A percentile compares a stretch with the other conserved stretches of the same genome.
These are phyloP conservation scores for Boletus smithii DNA, from an alignment of 1,284 basidiomycete genomes.

Conservation along the genomic window DNA sequence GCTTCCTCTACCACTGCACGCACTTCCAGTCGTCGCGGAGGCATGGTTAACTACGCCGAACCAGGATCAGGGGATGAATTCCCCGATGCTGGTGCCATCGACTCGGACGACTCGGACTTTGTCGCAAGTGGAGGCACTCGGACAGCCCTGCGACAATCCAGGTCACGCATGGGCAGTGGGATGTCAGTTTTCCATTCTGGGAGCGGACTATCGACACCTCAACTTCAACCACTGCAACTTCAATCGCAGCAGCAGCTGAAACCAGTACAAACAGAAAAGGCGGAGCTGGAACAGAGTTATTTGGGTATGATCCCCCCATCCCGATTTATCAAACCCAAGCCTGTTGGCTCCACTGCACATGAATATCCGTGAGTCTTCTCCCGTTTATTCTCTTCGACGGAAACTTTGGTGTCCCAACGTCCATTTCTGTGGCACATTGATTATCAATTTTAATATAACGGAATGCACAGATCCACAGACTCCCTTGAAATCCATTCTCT, in stretches of 20 bases:
- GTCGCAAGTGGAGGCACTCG: constrained; percentile 50
- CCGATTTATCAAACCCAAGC: constrained; percentile 67
- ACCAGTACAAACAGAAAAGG: constrained; percentile 39
- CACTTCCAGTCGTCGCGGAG: constrained; percentile 53
- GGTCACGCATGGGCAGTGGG: constrained; percentile 38
- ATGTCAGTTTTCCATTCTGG: constrained; percentile 36
- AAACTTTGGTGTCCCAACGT: constrained; percentile 11
- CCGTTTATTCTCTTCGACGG: constrained; percentile 11
- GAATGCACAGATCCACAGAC: constrained; percentile 54
- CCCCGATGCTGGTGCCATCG: constrained; percentile 72
- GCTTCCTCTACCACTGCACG: constrained; percentile 40
- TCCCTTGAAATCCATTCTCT: constrained; percentile 63
- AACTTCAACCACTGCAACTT: constrained; percentile 29
- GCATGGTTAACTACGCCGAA: constrained; percentile 84
- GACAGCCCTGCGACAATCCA: constrained; percentile 41
- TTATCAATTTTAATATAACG: constrained; percentile 17
- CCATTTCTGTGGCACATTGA: constrained; percentile 20
- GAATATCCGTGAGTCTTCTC: constrained; percentile 61
- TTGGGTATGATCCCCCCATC: constrained; percentile 83
- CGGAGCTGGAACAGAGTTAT: constrained; percentile 82
- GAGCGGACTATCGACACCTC: constrained; percentile 33
- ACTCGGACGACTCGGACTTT: constrained; percentile 73
- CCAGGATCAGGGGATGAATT: constrained; percentile 80
- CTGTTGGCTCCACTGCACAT: constrained; percentile 60
- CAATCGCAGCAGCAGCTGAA: constrained; percentile 28